These are phyloP conservation scores for Penicillium frequentans DNA, from an alignment of 2,329 filamentous ascomycete genomes.

Conservation along the genomic window DNA sequence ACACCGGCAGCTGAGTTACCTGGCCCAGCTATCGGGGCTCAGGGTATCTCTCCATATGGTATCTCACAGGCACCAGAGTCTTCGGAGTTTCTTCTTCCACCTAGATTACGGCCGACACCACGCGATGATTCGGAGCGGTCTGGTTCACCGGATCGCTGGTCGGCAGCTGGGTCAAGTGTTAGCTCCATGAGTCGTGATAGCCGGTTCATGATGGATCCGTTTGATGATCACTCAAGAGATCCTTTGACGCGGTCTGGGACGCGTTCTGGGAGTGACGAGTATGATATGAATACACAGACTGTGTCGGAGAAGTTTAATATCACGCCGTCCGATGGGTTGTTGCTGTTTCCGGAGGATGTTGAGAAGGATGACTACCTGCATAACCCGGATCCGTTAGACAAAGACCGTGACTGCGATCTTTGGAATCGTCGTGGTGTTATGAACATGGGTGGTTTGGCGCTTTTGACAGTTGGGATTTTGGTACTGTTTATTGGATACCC, in stretches of 20 bases:
- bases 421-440: slow-evolving; percentile 64
- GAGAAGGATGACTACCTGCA: slow-evolving; percentile 73
- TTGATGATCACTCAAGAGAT: slow-evolving; percentile 57
- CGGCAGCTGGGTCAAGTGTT: slow-evolving; percentile 65
- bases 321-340: slow-evolving; percentile 63
- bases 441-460: slow-evolving; percentile 63
- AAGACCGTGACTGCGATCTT: slow-evolving; percentile 62
- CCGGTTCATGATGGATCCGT: slow-evolving; percentile 53
- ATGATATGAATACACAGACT: slow-evolving; percentile 68
- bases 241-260: slow-evolving; percentile 62
- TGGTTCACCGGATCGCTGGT: slow-evolving; percentile 53
- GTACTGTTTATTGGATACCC: slow-evolving; percentile 69
- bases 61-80: slow-evolving; percentile 51
- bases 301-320: slow-evolving; percentile 75
- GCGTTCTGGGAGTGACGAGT: slow-evolving; percentile 63
- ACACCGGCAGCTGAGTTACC: slow-evolving; percentile 20
- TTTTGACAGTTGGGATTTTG: slow-evolving; percentile 62
- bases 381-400: slow-evolving; percentile 67
- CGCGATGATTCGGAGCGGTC: slow-evolving; percentile 52
- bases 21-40: slow-evolving; percentile 6
- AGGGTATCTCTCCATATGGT: slow-evolving; percentile 42
- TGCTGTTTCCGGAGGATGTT: slow-evolving; percentile 70
- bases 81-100: slow-evolving; percentile 39
- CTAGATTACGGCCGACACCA: slow-evolving; percentile 48
- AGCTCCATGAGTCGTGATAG: slow-evolving; percentile 49